phyloP scores from a whole-genome alignment of 176 grass and related monocot species.

The Musa itinerans region DNA sequence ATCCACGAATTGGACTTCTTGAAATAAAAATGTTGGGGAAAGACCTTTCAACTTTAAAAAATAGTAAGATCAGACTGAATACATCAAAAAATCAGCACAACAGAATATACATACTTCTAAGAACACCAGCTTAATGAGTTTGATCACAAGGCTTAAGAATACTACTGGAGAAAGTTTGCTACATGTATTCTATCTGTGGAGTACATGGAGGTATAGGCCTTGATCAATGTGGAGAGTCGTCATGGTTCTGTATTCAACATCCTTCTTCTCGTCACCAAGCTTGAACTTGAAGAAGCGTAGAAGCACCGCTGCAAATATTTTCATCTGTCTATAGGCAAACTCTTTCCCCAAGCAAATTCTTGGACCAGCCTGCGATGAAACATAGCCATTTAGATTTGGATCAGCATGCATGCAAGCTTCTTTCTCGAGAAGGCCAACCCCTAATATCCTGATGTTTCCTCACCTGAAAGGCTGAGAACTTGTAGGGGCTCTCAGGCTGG shows the following conservation, averaged over 20 bases:
- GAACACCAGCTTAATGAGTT: too few relatives aligned
- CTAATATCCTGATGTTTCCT: neutral
- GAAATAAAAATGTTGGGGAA: too few relatives aligned
- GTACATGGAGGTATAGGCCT: conserved; percentile 23
- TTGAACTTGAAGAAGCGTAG: conserved; percentile 53
- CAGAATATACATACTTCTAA: too few relatives aligned
- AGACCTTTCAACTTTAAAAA: too few relatives aligned
- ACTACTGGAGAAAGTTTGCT: too few relatives aligned
- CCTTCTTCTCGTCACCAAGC: conserved; percentile 32
- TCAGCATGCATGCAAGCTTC: neutral
- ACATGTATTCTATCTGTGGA: neutral
- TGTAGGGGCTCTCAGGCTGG: conserved; percentile 55
- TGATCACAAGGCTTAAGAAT: too few relatives aligned
- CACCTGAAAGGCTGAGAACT: conserved; percentile 82
- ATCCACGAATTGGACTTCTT: too few relatives aligned
- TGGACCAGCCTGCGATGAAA: conserved; percentile 44
- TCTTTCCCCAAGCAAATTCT: conserved; percentile 78
- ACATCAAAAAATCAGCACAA: too few relatives aligned
- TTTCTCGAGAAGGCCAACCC: neutral
- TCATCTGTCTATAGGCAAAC: conserved; percentile 89
- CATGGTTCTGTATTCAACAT: conserved; percentile 28
- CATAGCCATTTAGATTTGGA: neutral
- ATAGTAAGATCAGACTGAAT: too few relatives aligned
- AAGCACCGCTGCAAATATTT: conserved; percentile 47
- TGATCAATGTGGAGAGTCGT: conserved; percentile 55